A percentile compares a stretch with the other conserved stretches of the same genome.
These are phyloP conservation scores for Gautieria morchelliformis DNA, from an alignment of 768 basidiomycete genomes.

Conservation along the genomic window DNA sequence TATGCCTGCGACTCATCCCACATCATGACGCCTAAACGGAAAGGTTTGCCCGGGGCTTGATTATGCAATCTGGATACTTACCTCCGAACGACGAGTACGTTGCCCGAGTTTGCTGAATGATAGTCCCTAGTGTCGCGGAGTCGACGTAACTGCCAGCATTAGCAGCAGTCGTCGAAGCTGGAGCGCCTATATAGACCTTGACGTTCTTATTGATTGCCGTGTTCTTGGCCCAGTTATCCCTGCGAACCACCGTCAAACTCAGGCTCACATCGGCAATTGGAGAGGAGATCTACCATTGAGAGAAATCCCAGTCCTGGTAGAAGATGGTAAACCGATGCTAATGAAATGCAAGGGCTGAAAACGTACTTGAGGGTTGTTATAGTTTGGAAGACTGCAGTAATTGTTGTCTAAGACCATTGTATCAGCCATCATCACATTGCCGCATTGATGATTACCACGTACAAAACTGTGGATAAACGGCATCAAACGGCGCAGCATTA, in stretches of 20 bases:
- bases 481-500: constrained; percentile 11
- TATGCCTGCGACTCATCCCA: constrained; percentile 12
- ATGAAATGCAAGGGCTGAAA: not conserved
- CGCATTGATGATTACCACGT: not conserved
- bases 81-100: constrained; percentile 10
- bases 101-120: constrained; percentile 4
- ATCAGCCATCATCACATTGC: not conserved
- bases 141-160: constrained; percentile 7
- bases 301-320: constrained; percentile 40
- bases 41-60: not conserved
- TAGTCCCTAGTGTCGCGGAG: constrained; percentile 1
- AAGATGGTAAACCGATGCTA: not conserved
- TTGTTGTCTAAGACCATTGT: constrained; percentile 36
- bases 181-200: constrained; percentile 13
- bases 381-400: constrained; percentile 46
- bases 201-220: constrained; percentile 10
- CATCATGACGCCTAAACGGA: constrained; percentile 16
- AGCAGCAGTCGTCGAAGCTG: constrained; percentile 8
- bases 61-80: not conserved
- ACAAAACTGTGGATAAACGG: constrained; percentile 14
- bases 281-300: constrained; percentile 16
- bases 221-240: constrained; percentile 11
- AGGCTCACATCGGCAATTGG: not conserved
- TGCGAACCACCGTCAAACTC: not conserved
- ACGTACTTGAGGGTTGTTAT: constrained; percentile 43